phyloP scores from a whole-genome alignment of 2,329 filamentous ascomycete genomes.

The Aspergillus sp. region DNA sequence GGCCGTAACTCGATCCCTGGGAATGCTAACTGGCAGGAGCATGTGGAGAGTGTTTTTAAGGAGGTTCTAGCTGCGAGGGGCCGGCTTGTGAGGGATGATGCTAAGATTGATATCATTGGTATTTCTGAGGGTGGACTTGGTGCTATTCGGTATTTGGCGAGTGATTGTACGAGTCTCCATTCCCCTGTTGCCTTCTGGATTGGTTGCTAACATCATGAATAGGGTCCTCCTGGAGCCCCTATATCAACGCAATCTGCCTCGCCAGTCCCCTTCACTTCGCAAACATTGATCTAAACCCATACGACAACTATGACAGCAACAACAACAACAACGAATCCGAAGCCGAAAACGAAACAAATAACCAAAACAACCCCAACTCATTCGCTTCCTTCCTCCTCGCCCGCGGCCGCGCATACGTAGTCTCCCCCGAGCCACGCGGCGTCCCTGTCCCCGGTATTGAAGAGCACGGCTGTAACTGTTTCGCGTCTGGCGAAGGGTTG shows the following conservation, averaged over 20 bases:
- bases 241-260: constrained; percentile 36
- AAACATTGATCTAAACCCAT: constrained; percentile 19
- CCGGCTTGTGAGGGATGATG: constrained; percentile 41
- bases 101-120: constrained; percentile 63
- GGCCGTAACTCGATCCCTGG: constrained; percentile 56
- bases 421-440: constrained; percentile 47
- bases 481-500: constrained; percentile 57
- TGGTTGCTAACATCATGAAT: constrained; percentile 2
- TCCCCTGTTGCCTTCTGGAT: neutral
- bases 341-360: too few species aligned
- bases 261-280: constrained; percentile 31
- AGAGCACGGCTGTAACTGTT: constrained; percentile 59
- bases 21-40: constrained; percentile 52
- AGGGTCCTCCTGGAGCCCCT: constrained; percentile 35
- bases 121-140: constrained; percentile 60
- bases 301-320: constrained; percentile 1
- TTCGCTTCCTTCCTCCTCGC: constrained; percentile 36
- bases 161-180: constrained; percentile 41
- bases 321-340: neutral
- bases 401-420: constrained; percentile 56
- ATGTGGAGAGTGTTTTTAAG: constrained; percentile 63
- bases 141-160: constrained; percentile 53
- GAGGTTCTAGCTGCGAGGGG: constrained; percentile 45
- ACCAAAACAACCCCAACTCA: constrained; percentile 1
- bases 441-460: constrained; percentile 48